Evolutionary conservation across 2,329 filamentous ascomycete species (phyloP), one percentile per base, ranked within the genome.

Genomic region (Ilyonectria mors-panacis): DNA sequence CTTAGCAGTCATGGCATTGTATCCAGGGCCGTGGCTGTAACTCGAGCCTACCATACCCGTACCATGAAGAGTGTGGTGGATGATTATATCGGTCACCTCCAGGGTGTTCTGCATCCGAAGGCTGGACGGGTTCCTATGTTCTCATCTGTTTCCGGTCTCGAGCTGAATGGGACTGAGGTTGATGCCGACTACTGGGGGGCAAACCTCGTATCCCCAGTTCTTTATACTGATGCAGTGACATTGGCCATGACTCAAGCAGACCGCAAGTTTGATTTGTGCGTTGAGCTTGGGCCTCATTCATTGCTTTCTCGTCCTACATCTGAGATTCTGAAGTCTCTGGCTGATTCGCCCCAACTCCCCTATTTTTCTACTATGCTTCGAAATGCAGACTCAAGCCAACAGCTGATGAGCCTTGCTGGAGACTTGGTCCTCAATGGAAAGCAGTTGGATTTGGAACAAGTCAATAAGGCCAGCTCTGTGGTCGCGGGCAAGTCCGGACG

Each of bases 191-290:
- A 73, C 47, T 73, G 71, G 71, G 71, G 71, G 2, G 58, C 67
- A 19, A 73, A 73, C 19, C 71, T 73, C 33, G 70, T 73, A 17
- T 74, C 71, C 0, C 71, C 71, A 4, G 71, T 73, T 44, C 71
- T 72, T 17, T 73, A 73, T 30, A 73, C 71, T 2, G 71, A 74
- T n/a, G 71, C 71, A 26, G 70, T 74, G 12, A 59, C 33, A 6
- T n/a, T 73, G n/a, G 71, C 71, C 4, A 48, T 74, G 65, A 65
- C 68, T 28, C 33, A 63, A 33, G 0, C 68, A 37, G 63, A 71
- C 19, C 63, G 44, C 35, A 73, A 71, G 47, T 73, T 71, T 4
- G 59, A 66, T 23, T 26, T 67, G 9, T 73, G 71, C 17, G 58
- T 73, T 2, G 71, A 73, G 57, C 21, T 74, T 30, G 71, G 71